Base-by-base conservation (phyloP, 2,329 filamentous ascomycete genomes). In the Phymatotrichopsis omnivora region DNA sequence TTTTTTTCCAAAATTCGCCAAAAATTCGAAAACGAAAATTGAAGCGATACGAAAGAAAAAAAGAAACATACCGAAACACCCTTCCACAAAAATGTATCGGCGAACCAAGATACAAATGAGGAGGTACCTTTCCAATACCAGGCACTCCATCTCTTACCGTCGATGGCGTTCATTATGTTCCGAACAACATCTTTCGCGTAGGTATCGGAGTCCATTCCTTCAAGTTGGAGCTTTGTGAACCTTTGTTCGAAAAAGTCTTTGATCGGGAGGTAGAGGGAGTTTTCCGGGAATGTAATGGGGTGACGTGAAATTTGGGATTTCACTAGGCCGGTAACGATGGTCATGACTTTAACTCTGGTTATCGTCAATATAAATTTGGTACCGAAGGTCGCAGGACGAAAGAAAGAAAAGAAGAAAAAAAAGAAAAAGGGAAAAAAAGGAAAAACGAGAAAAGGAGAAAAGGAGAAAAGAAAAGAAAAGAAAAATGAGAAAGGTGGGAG, bases 101-200 rank as follows among this genome's bases (percentile, higher is more conserved):
- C 35, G 16, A 50, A 14, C 56, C 56, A 58, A 8, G 38, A 49
- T 10, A 28, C 23, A 30, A 32, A 46, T 2, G 55, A 44, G 45
- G 52, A 54, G 30, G 56, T 45, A 3, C 56, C 56, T 19, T 55
- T 36, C 49, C 54, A 58, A 22, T 48, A 45, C 56, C 55, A 58
- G 12, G 49, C 33, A n/a, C n/a, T n/a, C n/a, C n/a, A n/a, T 6
- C 40, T 47, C 31, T 52, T 47, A 7, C 44, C 35, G 40, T 47
- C 48, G 32, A 48, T 42, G 3, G 46, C 25, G 16, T 47, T 53
- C 29, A 48, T 50, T 8, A 56, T 49, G 19, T 56, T 49, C 2
- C 34, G 42, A 4, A 58, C 56, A 1, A 58, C 53, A 14, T 49
- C 44, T 28, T 47, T 53, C 11, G 56, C 56, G 14, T 58, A 58